Base-by-base conservation (phyloP, 352 stramenopile species). In the Blastocystis sp. region DNA sequence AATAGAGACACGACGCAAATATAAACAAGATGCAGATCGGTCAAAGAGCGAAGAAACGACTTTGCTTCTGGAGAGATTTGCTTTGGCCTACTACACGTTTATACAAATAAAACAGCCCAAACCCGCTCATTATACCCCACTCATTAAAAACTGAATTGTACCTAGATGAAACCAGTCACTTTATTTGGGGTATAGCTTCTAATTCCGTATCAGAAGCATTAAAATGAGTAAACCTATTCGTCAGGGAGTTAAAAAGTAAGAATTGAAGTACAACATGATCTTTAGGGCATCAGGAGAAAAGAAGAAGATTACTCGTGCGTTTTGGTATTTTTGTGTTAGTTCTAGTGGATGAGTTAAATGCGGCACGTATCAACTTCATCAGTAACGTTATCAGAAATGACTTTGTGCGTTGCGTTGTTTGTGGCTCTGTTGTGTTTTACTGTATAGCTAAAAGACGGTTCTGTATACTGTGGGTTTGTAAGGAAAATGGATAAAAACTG, bases 381-480 rank as follows among this genome's bases (percentile, higher is more conserved):
- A 55, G 50, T 50, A 6, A 64, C 26, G 41, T 54, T 26, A 64
- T 84, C 29, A 20, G 39, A 37, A 23, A 69, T 53, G 73, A 84
- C 29, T 84, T 53, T 26, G 73, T 84, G 45, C 73, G 73, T 29
- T 84, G 73, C 34, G 20, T 43, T 15, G 73, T 68, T 18, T 13
- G 13, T 39, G 47, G 2, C 23, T 37, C n/a, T 53, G 0, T 23
- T 13, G 7, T 6, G 37, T 50, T 47, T 37, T 68, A n/a, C 26
- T 45, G 11, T 9, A 18, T 84, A 84, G 73, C 11, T 84, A 45
- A 64, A 63, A 53, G 45, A 84, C 53, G 73, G 73, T 23, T 47
- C 50, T 18, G 73, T 84, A 55, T 84, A 68, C 47, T 84, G 73
- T 29, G 73, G 73, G 4, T 84, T 50, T 64, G 54, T 84, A 13